Evolutionary conservation across 257 asterid genomes (phyloP).

Genomic region (Przewalskia tangutica): DNA sequence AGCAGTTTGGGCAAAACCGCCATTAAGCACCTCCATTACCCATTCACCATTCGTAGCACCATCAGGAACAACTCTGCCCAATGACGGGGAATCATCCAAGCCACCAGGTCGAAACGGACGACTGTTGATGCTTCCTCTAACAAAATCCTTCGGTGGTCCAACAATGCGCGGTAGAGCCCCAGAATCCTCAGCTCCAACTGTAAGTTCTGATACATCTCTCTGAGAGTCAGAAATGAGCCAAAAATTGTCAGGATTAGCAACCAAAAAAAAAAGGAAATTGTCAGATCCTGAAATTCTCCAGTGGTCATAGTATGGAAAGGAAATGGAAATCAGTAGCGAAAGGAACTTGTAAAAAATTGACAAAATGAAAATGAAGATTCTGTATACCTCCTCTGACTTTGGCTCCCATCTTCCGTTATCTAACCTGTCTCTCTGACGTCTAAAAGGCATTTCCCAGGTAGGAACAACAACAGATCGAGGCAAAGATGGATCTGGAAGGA

Average conservation of each 20-base stretch:
- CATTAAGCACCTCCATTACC: conserved; percentile 69
- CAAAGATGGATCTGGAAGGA: conserved; percentile 63
- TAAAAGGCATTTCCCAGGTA: conserved; percentile 80
- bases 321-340: background rate
- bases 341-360: background rate
- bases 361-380: conserved; percentile 6
- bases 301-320: background rate
- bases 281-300: background rate
- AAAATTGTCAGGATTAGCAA: conserved; percentile 3
- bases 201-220: conserved; percentile 72
- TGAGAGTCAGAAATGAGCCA: conserved; percentile 28
- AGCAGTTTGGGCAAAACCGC: conserved; percentile 57
- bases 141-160: conserved; percentile 88
- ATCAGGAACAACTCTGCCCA: conserved; percentile 60
- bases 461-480: conserved; percentile 80
- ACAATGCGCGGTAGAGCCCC: conserved; percentile 83
- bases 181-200: conserved; percentile 55
- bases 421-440: conserved; percentile 37
- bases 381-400: conserved; percentile 65
- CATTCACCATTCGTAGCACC: conserved; percentile 84
- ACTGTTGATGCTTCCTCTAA: conserved; percentile 77
- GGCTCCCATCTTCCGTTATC: conserved; percentile 69
- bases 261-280: background rate
- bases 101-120: conserved; percentile 98
- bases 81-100: conserved; percentile 39